phyloP scores from a whole-genome alignment of 2,329 filamentous ascomycete genomes.

The Botrytis pseudocinerea region DNA sequence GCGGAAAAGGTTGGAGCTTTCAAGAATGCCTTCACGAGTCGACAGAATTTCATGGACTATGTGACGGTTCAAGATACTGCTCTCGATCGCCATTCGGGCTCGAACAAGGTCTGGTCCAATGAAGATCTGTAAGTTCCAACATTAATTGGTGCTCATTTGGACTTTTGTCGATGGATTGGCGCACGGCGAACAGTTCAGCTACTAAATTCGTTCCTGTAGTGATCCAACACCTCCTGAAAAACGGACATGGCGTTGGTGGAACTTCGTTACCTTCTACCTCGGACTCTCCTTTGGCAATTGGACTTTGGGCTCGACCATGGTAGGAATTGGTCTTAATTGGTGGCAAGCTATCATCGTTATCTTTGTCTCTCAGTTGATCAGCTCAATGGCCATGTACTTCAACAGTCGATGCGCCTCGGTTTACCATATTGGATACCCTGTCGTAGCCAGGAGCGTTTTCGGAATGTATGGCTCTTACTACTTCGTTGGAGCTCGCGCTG shows the following conservation, averaged over 20 bases:
- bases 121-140: slow-evolving; percentile 42
- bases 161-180: slow-evolving; percentile 11
- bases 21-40: slow-evolving; percentile 31
- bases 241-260: slow-evolving; percentile 42
- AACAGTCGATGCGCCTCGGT: slow-evolving; percentile 43
- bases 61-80: slow-evolving; percentile 32
- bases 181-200: slow-evolving; percentile 2
- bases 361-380: slow-evolving; percentile 47
- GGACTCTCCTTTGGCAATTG: slow-evolving; percentile 47
- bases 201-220: slow-evolving; percentile 36
- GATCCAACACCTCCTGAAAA: slow-evolving; percentile 33
- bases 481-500: slow-evolving; percentile 45
- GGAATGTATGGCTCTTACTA: slow-evolving; percentile 48
- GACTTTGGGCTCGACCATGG: slow-evolving; percentile 45
- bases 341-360: slow-evolving; percentile 49
- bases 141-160: slow-evolving; percentile 34
- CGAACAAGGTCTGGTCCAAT: slow-evolving; percentile 32
- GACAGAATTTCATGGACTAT: slow-evolving; percentile 30
- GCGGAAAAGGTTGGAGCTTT: slow-evolving; percentile 28
- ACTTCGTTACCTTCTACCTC: slow-evolving; percentile 45
- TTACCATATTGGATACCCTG: slow-evolving; percentile 48
- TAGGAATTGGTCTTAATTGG: slow-evolving; percentile 49
- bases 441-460: slow-evolving; percentile 43
- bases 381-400: slow-evolving; percentile 47
- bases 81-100: slow-evolving; percentile 31